These are phyloP conservation scores for Aureobasidium sp. DNA, from an alignment of 2,329 filamentous ascomycete species.

Conservation along the genomic window DNA sequence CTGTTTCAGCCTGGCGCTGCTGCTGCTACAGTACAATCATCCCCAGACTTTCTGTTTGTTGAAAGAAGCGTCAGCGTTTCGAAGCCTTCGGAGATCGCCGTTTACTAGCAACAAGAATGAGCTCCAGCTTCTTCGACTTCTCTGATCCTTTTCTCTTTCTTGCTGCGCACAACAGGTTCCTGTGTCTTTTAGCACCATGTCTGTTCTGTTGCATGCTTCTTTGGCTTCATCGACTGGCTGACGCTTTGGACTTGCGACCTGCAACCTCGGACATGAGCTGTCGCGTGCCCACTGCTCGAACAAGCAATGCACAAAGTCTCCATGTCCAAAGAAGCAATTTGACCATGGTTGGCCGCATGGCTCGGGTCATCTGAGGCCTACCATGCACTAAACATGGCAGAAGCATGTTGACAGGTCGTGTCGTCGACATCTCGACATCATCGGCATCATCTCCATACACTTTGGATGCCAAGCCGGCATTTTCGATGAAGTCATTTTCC, in stretches of 20 bases:
- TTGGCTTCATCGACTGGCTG: not conserved
- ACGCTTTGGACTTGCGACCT: not conserved
- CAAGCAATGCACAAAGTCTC: not conserved
- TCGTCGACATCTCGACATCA: not conserved
- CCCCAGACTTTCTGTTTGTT: conserved; percentile 1
- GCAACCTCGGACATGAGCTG: not conserved
- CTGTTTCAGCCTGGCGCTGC: conserved; percentile 6
- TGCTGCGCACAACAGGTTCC: not conserved
- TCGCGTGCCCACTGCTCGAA: not conserved
- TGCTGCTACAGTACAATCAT: not conserved
- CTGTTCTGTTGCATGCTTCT: too few relatives aligned
- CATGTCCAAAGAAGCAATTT: not conserved
- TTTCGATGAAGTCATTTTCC: not conserved
- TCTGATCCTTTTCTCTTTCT: not conserved
- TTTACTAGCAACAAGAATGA: not conserved
- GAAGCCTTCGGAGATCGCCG: conserved; percentile 1
- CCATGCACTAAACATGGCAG: not conserved
- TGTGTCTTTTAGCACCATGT: not conserved
- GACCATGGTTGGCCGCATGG: not conserved
- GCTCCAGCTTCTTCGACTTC: not conserved
- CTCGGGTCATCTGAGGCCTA: not conserved
- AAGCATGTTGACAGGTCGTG: not conserved
- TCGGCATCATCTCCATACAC: not conserved
- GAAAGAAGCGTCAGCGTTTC: not conserved
- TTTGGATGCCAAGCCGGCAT: conserved; percentile 1